Base-by-base conservation (phyloP, 2,329 filamentous ascomycete species). In the Coniosporium tulheliwenetii region DNA sequence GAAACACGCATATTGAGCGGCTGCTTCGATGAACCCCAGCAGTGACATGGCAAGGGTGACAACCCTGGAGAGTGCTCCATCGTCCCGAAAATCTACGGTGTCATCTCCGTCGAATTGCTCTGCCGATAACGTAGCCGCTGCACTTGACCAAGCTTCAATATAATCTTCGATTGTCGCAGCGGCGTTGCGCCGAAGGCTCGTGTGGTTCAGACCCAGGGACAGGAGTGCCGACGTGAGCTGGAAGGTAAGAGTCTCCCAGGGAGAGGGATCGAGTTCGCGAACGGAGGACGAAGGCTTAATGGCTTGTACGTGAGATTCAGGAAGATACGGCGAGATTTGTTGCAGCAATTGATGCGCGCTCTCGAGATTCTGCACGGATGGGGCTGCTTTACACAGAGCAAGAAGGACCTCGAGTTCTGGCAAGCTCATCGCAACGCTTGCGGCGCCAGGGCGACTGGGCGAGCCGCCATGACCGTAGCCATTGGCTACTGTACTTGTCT, bases 371-470 rank as follows among this genome's bases (percentile, higher is more conserved):
- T 78, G 71, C 19, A 96, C 70, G 16, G 77, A 72, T 3, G 85
- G 81, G 3, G 87, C 85, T 40, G 89, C 85, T 63, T 87, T 89
- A 67, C 89, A 96, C 19, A 98, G 70, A 36, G 91, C 85, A 19
- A 96, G 65, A 19, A 98, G 71, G 40, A 93, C 83, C 59, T 98
- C 89, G 50, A 94, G 80, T 67, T 98, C 93, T 52, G 84, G 79
- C 41, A 87, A 77, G 40, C 79, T 84, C 85, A 93, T 45, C 19
- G 19, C 4, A 26, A 26, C 7, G 19, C 19, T 26, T 45, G 44
- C 38, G 16, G 39, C 31, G 30, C 39, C 39, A n/a, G 34, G 19
- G 7, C 19, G 19, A 26, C 19, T 26, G 19, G 7, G 7, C 19
- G 19, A 26, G 19, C 19, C 37, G 9, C 40, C 41, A 36, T 43